Percentiles rank a stretch among this genome's conserved stretches.
Conservation (phyloP, 108 stramenopile species). For the Fragilariopsis cylindrus region DNA sequence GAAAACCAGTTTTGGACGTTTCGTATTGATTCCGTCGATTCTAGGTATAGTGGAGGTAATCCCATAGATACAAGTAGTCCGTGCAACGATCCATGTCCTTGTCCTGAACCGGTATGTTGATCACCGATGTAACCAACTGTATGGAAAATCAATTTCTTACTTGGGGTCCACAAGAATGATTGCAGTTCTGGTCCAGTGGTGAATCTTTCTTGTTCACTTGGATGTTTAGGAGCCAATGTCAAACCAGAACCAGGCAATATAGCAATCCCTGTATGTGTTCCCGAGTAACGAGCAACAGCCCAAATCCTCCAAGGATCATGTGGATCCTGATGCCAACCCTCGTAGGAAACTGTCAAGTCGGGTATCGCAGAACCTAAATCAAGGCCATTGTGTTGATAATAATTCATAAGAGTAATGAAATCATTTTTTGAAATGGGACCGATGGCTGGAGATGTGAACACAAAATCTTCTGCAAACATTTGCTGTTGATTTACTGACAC, state of each 20-base stretch:
- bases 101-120: constrained; percentile 28
- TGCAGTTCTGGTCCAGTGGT: constrained; percentile 30
- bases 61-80: constrained; percentile 34
- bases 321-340: constrained; percentile 39
- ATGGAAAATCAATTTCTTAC: constrained; percentile 26
- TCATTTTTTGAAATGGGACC: constrained; percentile 30
- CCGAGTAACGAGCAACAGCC: constrained; percentile 31
- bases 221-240: constrained; percentile 23
- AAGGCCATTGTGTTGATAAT: constrained; percentile 26
- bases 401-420: constrained; percentile 34
- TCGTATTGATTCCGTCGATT: constrained; percentile 25
- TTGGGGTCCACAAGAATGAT: constrained; percentile 34
- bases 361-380: constrained; percentile 34
- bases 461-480: constrained; percentile 28
- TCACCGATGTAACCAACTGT: constrained; percentile 33
- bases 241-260: constrained; percentile 23
- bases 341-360: constrained; percentile 31
- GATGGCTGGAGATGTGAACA: constrained; percentile 28
- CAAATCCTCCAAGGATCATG: constrained; percentile 32
- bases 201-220: constrained; percentile 13
- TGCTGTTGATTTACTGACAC: constrained; percentile 27
- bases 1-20: constrained; percentile 29
- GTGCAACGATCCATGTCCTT: constrained; percentile 29
- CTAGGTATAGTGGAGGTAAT: constrained; percentile 28
- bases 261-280: constrained; percentile 34